Evolutionary conservation across 73 alveolate species (phyloP), one percentile per base, ranked within the genome.

Genomic region (Uronychia setigera): DNA sequence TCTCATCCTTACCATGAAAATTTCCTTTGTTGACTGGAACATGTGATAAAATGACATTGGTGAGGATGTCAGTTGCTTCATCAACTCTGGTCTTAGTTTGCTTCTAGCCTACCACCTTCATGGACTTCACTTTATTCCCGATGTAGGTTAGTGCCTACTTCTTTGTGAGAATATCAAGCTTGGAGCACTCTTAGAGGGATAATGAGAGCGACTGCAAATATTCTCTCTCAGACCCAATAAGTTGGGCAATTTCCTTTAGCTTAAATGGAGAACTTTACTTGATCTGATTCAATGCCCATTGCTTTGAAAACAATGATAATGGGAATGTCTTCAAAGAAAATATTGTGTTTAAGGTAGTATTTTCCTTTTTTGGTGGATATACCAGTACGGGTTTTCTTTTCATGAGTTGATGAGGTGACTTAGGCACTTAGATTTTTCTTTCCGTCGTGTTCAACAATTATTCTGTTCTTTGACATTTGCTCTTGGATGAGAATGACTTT

Each of bases 381-480:
- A 14, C 97, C 91, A 27, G 99, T 95, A 77, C 99, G 89, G 28
- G 99, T 87, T 86, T 98, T 98, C 33, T 97, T 98, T 83, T 94
- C 99, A 83, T 91, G 96, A 31, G 99, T 89, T 35, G 96, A 87
- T 5, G 99, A 97, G 67, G 98, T 92, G 32, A 97, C 99, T 76
- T 95, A 88, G 0, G 99, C 96, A 26, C 93, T 80, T 57, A 88
- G 76, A 88, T 94, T 96, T 26, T 93, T 92, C 84, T 96, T 98
- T 57, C 84, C 67, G 84, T 98, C 99, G 60, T 82, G 74, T 91
- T 98, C 99, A 29, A 98, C 99, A 74, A 98, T 98, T 80, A 98
- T 98, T 85, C 99, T 88, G 91, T 98, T 98, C 94, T 95, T 96
- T 32, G 97, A 88, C 92, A 98, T 89, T 93, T 98, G 98, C 92